Evolutionary conservation across 257 asterid species (phyloP).

Genomic region (Linderniella brevidens): DNA sequence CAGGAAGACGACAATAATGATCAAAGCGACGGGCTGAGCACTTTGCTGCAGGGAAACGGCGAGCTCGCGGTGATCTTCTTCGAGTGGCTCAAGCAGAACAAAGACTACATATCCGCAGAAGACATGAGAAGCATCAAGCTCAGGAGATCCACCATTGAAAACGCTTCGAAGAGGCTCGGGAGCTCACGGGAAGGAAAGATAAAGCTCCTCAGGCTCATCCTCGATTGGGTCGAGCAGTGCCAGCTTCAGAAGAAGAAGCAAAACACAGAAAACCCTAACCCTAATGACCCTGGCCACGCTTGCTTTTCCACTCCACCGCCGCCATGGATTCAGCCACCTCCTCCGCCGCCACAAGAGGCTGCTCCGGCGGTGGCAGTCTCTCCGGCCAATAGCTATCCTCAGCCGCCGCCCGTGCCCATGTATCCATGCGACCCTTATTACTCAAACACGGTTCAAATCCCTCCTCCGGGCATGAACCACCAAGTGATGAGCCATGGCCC

Average conservation of each 20-base stretch:
- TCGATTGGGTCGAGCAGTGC: slow-evolving; percentile 68
- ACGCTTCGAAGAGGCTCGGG: slow-evolving; percentile 62
- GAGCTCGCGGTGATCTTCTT: slow-evolving; percentile 59
- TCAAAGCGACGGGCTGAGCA: slow-evolving; percentile 4
- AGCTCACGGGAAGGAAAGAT: slow-evolving; percentile 52
- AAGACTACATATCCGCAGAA: slow-evolving; percentile 56
- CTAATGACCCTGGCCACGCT: neutral
- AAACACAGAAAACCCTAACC: slow-evolving; percentile 11
- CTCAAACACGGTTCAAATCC: slow-evolving; percentile 11
- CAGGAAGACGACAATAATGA: slow-evolving; percentile 7
- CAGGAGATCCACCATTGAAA: slow-evolving; percentile 62
- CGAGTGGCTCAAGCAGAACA: slow-evolving; percentile 81
- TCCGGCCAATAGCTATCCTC: too few species aligned
- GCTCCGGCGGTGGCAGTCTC: too few species aligned
- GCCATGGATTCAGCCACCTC: neutral
- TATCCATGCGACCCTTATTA: neutral
- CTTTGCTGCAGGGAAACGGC: slow-evolving; percentile 32
- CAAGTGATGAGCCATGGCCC: too few species aligned
- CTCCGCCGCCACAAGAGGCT: neutral
- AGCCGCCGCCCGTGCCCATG: neutral
- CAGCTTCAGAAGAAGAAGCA: slow-evolving; percentile 49
- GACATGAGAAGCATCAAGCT: slow-evolving; percentile 76
- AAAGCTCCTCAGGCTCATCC: slow-evolving; percentile 54
- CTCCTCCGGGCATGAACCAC: too few species aligned
- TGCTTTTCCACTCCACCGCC: neutral